Percentiles rank a stretch among this genome's conserved stretches.
Evolutionary conservation across 345 rosid genomes (phyloP).

Genomic region (Moringa oleifera): DNA sequence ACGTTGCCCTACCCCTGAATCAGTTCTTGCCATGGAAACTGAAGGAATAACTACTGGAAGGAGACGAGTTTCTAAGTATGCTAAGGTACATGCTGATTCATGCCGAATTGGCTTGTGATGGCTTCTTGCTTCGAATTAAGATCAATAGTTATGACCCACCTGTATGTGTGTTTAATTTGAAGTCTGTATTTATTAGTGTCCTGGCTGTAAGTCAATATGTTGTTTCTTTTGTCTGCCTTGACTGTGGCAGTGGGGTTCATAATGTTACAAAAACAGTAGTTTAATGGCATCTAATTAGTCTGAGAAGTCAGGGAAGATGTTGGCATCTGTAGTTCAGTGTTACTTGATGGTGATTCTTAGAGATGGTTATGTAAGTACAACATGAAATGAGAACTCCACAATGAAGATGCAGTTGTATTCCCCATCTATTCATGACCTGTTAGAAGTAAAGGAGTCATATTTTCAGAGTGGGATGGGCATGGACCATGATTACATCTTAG

Average conservation of each 20-base stretch:
- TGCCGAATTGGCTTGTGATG: conserved; percentile 8
- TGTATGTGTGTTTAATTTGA: background rate
- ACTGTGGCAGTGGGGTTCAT: background rate
- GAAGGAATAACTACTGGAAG: conserved; percentile 41
- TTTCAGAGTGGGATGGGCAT: background rate
- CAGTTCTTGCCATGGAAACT: conserved; percentile 44
- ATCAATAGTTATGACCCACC: background rate
- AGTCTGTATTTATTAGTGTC: no score
- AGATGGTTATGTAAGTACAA: no score
- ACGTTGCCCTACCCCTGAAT: conserved; percentile 73
- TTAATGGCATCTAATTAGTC: background rate
- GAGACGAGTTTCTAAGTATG: conserved; percentile 55
- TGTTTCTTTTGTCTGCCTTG: background rate
- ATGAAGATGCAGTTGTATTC: background rate
- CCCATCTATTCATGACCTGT: background rate
- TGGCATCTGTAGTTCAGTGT: background rate
- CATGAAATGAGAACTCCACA: background rate
- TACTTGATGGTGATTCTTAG: no score
- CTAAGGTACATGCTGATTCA: conserved; percentile 50
- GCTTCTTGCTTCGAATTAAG: background rate
- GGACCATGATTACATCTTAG: background rate
- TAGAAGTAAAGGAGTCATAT: background rate
- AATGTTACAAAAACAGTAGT: no score
- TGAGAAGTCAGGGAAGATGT: background rate
- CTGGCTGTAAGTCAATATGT: background rate